phyloP scores from a whole-genome alignment of 768 basidiomycete genomes.

The Trametes sanguinea region DNA sequence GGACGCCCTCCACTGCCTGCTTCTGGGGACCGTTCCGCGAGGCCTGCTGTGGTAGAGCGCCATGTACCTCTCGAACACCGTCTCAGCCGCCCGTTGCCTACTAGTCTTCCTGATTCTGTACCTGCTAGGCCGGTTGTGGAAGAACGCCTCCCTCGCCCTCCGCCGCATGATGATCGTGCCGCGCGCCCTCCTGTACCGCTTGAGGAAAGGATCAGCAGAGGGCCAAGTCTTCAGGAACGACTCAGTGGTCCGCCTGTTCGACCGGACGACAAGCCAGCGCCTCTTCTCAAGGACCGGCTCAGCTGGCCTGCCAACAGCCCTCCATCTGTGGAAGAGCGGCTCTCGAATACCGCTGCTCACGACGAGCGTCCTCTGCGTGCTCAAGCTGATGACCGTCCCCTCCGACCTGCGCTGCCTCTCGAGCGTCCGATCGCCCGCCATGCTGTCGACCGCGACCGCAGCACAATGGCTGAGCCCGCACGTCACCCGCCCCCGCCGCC shows the following conservation, averaged over 20 bases:
- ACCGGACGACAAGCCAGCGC: conserved; percentile 13
- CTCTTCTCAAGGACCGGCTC: conserved; percentile 29
- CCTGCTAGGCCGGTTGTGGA: conserved; percentile 20
- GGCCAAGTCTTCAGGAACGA: conserved; percentile 30
- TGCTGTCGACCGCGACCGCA: conserved; percentile 10
- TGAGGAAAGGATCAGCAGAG: conserved; percentile 29
- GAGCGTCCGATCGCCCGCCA: neutral
- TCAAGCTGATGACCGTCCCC: conserved; percentile 20
- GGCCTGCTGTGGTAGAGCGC: conserved; percentile 14
- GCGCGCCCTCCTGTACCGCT: conserved; percentile 20
- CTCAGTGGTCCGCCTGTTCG: conserved; percentile 22
- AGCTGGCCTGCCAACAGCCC: conserved; percentile 19
- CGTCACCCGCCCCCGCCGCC: conserved; percentile 7
- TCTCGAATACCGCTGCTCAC: conserved; percentile 18
- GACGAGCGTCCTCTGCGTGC: conserved; percentile 26
- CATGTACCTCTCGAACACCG: conserved; percentile 12
- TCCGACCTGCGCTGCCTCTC: conserved; percentile 15
- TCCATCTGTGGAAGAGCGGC: conserved; percentile 29
- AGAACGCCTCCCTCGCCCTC: conserved; percentile 21
- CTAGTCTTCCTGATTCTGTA: conserved; percentile 4
- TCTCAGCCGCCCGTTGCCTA: conserved; percentile 5
- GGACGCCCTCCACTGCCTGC: conserved; percentile 13
- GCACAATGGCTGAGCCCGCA: conserved; percentile 17
- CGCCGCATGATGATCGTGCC: conserved; percentile 18
- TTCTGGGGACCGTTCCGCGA: neutral